These are phyloP conservation scores for Elsinoe necatrix DNA, from an alignment of 2,329 filamentous ascomycete species.

Conservation along the genomic window DNA sequence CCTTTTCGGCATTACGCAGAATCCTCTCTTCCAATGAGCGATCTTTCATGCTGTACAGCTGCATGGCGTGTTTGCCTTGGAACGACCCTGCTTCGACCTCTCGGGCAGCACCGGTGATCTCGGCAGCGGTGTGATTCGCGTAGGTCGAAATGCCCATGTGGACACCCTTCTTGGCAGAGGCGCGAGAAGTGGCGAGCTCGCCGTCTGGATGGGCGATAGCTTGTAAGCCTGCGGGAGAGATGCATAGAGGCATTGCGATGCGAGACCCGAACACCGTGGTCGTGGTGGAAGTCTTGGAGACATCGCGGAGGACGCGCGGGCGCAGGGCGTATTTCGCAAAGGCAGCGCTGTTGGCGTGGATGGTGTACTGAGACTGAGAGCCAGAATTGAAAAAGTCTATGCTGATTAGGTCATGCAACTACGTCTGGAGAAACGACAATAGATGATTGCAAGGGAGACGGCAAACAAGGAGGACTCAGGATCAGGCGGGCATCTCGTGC, in stretches of 20 bases:
- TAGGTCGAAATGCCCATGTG: constrained; percentile 44
- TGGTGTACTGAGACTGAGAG: constrained; percentile 6
- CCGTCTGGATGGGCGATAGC: constrained; percentile 44
- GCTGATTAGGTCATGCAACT: neutral
- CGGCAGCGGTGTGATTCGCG: constrained; percentile 39
- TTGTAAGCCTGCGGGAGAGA: constrained; percentile 46
- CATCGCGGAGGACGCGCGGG: constrained; percentile 31
- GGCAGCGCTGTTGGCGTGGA: constrained; percentile 1
- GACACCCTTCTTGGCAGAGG: constrained; percentile 36
- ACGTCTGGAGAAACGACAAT: neutral
- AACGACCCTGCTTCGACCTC: constrained; percentile 21
- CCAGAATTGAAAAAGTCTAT: constrained; percentile 14
- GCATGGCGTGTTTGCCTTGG: constrained; percentile 43
- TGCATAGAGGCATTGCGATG: constrained; percentile 42
- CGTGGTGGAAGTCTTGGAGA: constrained; percentile 31
- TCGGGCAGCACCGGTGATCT: constrained; percentile 35
- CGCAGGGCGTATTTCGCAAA: constrained; percentile 19
- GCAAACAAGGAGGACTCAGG: no score
- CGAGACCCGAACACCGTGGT: constrained; percentile 38
- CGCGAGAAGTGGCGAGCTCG: constrained; percentile 41
- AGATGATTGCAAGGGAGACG: neutral
- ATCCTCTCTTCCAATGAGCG: constrained; percentile 39
- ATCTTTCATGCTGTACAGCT: constrained; percentile 47
- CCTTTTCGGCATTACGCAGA: constrained; percentile 24
- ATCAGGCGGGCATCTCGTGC: no score